Evolutionary conservation across 2,329 filamentous ascomycete species (phyloP).

Genomic region (Torrubiellomyces zombiae): DNA sequence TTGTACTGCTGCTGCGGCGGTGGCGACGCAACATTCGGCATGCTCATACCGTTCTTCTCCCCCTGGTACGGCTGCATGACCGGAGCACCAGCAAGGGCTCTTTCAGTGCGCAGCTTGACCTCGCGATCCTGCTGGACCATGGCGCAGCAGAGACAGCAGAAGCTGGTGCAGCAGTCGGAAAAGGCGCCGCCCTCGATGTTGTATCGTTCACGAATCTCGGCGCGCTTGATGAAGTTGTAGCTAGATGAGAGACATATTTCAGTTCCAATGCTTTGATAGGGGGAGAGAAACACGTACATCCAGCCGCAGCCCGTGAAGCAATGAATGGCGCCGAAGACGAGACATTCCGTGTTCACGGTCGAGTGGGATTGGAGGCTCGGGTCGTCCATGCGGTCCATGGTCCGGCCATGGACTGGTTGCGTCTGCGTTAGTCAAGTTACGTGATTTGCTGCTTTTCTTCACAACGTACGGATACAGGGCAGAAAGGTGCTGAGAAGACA

Average conservation of each 20-base stretch:
- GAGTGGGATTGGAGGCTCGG: constrained; percentile 22
- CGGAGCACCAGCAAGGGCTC: constrained; percentile 10
- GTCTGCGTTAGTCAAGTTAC: neutral
- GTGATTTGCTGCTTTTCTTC: neutral
- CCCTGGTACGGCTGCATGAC: constrained; percentile 20
- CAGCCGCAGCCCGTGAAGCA: constrained; percentile 25
- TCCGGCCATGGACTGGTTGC: constrained; percentile 24
- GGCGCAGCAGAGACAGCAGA: constrained; percentile 39
- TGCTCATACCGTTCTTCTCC: constrained; percentile 20
- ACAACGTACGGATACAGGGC: constrained; percentile 26
- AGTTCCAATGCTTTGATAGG: neutral
- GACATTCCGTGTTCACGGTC: constrained; percentile 24
- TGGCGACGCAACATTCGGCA: constrained; percentile 9
- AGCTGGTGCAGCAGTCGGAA: constrained; percentile 34
- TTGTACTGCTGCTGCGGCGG: constrained; percentile 2
- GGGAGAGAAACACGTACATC: constrained; percentile 16
- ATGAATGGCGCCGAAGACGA: constrained; percentile 21
- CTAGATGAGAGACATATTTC: constrained; percentile 12
- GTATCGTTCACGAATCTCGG: constrained; percentile 34
- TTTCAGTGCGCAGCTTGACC: constrained; percentile 17
- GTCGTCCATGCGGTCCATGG: constrained; percentile 26
- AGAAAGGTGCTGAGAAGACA: constrained; percentile 22
- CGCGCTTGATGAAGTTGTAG: constrained; percentile 34
- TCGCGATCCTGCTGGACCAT: constrained; percentile 44
- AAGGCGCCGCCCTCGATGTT: constrained; percentile 31